Evolutionary conservation across 257 asterid species (phyloP), one percentile per base, ranked within the genome.

Genomic region (Solanum acaule): DNA sequence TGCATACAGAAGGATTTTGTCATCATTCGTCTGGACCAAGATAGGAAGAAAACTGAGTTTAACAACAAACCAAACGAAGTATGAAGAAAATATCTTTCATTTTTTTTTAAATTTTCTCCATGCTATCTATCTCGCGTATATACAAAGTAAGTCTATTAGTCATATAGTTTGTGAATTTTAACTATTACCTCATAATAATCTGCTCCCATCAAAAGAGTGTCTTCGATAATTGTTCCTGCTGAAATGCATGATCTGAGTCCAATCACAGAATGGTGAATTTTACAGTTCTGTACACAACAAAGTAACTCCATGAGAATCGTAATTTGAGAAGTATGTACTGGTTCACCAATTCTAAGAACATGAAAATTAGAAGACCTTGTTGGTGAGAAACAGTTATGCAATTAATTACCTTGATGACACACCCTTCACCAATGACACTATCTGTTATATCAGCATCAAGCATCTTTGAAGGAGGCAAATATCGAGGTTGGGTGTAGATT

Each of bases 381-480:
- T 12, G 34, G 73, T 67, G 34, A 11, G 77, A 73, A 87, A 49
- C 35, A 84, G 31, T 49, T 44, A 15, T 3, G 15, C 6, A 79
- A 86, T 86, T n/a, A 37, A 83, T 89, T 90, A 93, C 99, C 98
- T 95, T 94, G 90, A 94, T 96, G 71, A 96, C 98, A 77, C 99
- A 96, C 31, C 98, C 99, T 91, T 96, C 98, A 81, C 99, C 99
- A 88, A 96, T 94, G 87, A 96, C 98, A 67, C 98, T 95, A 87
- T 96, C 96, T 22, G 98, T 95, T 86, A 96, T 96, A 90, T 96
- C 99, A 83, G 96, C 98, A 93, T 96, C 95, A 86, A 96, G 93
- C 98, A 96, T 96, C 94, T 96, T 96, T 73, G 98, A 96, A 86
- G 99, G 98, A 88, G 99, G 98, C 87, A 96, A 90, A 87, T 95